Conservation (phyloP, 495 filamentous ascomycete genomes). For the Hyaloscypha bicolor region DNA sequence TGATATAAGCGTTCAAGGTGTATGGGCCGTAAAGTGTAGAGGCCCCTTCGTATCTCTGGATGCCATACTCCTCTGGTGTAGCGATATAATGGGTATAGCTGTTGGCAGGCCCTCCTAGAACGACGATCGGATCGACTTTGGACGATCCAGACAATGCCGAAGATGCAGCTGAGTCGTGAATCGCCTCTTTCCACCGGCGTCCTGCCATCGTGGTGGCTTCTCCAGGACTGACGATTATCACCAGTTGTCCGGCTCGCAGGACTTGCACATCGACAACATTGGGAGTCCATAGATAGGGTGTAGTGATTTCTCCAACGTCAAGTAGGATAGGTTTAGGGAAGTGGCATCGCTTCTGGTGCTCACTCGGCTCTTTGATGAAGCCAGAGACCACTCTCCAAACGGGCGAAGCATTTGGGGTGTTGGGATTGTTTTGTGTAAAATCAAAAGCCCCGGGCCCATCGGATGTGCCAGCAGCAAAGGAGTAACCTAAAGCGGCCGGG, state of each 20-base stretch:
- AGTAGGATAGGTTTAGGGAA: slow-evolving; percentile 84
- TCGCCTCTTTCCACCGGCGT: slow-evolving; percentile 84
- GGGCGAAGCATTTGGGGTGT: slow-evolving; percentile 74
- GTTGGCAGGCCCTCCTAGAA: slow-evolving; percentile 93
- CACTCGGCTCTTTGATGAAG: slow-evolving; percentile 69
- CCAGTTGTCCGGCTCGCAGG: slow-evolving; percentile 82
- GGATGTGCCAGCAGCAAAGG: slow-evolving; percentile 92
- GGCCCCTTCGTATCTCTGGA: slow-evolving; percentile 94
- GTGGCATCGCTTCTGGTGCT: slow-evolving; percentile 78
- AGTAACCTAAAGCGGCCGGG: slow-evolving; percentile 89
- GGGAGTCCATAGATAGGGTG: slow-evolving; percentile 87
- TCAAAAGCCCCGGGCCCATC: slow-evolving; percentile 94
- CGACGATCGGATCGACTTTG: slow-evolving; percentile 63
- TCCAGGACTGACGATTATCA: slow-evolving; percentile 85
- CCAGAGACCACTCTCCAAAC: slow-evolving; percentile 79
- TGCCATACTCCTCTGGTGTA: slow-evolving; percentile 86
- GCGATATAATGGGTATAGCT: slow-evolving; percentile 96
- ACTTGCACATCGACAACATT: slow-evolving; percentile 94
- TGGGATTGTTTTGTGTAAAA: slow-evolving; percentile 84
- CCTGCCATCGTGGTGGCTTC: slow-evolving; percentile 97
- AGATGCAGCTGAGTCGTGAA: slow-evolving; percentile 54
- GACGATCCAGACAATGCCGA: slow-evolving; percentile 44
- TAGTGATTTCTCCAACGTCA: slow-evolving; percentile 79
- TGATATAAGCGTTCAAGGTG: slow-evolving; percentile 88
- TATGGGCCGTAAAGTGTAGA: slow-evolving; percentile 94